Evolutionary conservation across 768 basidiomycete species (phyloP).

Genomic region (Udeniomyces megalosporus): DNA sequence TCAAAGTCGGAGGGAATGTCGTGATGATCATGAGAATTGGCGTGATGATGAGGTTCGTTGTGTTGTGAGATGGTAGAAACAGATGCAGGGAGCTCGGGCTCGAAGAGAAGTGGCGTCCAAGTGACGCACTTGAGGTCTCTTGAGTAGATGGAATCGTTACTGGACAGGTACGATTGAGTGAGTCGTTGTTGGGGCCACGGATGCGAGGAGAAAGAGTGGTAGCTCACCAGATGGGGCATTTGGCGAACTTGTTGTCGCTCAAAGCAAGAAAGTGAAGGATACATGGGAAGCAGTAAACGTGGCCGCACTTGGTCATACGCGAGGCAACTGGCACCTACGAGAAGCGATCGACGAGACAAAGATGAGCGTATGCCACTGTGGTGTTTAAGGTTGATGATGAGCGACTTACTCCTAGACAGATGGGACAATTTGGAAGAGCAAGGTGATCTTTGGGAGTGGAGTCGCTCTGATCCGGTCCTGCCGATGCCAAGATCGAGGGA

Average conservation of each 20-base stretch:
- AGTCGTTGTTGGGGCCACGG: too few relatives aligned
- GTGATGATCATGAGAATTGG: conserved; percentile 17
- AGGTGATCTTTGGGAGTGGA: conserved; percentile 32
- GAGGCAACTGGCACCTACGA: not conserved
- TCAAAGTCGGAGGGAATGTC: conserved; percentile 5
- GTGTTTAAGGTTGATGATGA: too few relatives aligned
- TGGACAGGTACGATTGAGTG: too few relatives aligned
- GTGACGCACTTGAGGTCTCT: conserved; percentile 82
- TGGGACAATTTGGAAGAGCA: conserved; percentile 68
- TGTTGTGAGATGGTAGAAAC: not conserved
- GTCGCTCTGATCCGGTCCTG: not conserved
- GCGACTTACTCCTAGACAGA: conserved; percentile 59
- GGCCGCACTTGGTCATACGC: not conserved
- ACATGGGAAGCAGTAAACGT: conserved; percentile 16
- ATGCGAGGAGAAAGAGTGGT: too few relatives aligned
- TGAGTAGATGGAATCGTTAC: conserved; percentile 63
- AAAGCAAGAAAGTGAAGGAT: conserved; percentile 64
- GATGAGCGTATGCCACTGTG: not conserved
- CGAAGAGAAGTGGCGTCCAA: conserved; percentile 49
- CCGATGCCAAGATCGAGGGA: conserved; percentile 35
- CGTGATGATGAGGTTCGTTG: not conserved
- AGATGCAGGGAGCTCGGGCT: conserved; percentile 14
- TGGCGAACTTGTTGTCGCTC: conserved; percentile 69
- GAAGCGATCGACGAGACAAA: not conserved
- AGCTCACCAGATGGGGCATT: conserved; percentile 79